These are phyloP conservation scores for Fusarium protoensiforme DNA, from an alignment of 2,329 filamentous ascomycete genomes.

Conservation along the genomic window DNA sequence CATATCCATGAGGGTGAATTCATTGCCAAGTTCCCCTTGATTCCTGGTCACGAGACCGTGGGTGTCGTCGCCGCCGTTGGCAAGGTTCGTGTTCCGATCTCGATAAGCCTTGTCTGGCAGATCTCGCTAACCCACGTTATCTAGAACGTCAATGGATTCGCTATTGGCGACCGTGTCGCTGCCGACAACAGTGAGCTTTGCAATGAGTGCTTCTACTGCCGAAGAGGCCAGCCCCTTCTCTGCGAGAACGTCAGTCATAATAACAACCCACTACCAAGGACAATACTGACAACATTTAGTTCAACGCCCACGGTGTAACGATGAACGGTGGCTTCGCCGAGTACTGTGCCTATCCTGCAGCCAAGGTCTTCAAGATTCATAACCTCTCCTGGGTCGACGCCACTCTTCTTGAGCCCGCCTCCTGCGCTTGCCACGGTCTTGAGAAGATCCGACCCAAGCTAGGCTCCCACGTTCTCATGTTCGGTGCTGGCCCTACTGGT, in stretches of 20 bases:
- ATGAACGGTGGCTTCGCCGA: slow-evolving; percentile 79
- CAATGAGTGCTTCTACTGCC: slow-evolving; percentile 79
- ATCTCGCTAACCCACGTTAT: slow-evolving; percentile 4
- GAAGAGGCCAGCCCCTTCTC: slow-evolving; percentile 72
- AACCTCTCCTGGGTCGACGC: slow-evolving; percentile 76
- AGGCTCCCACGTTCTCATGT: slow-evolving; percentile 73
- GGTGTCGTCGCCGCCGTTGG: slow-evolving; percentile 71
- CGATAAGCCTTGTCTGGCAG: not conserved
- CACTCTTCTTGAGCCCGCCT: slow-evolving; percentile 76
- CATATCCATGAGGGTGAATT: slow-evolving; percentile 79
- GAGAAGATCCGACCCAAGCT: slow-evolving; percentile 76
- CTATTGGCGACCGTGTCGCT: slow-evolving; percentile 72
- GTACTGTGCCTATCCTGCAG: slow-evolving; percentile 67
- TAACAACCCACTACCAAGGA: not conserved
- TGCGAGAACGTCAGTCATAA: slow-evolving; percentile 66
- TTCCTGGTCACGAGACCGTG: slow-evolving; percentile 76
- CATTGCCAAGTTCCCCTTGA: slow-evolving; percentile 70
- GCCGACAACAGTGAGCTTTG: slow-evolving; percentile 75
- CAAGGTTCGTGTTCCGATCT: slow-evolving; percentile 42
- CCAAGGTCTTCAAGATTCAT: slow-evolving; percentile 71
- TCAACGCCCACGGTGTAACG: slow-evolving; percentile 74
- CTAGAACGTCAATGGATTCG: slow-evolving; percentile 67
- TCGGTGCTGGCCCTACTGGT: slow-evolving; percentile 75
- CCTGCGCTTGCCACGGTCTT: slow-evolving; percentile 76
- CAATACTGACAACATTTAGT: slow-evolving; percentile 47